phyloP scores from a whole-genome alignment of 352 stramenopile species.

The Phytophthora foliorum region DNA sequence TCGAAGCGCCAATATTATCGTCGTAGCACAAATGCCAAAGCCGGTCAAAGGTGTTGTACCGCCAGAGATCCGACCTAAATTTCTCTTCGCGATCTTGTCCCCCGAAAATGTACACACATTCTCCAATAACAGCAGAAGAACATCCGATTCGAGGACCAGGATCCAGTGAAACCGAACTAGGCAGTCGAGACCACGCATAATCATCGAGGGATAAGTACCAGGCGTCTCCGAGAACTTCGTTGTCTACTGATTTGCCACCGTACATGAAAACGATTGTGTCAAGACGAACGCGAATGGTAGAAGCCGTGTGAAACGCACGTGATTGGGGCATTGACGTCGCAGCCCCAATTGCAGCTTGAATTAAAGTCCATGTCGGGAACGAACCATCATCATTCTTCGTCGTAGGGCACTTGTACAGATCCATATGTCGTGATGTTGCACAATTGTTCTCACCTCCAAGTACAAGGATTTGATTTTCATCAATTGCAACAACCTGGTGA shows the following conservation, averaged over 20 bases:
- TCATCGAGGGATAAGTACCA: slow-evolving; percentile 89
- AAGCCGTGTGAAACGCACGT: slow-evolving; percentile 77
- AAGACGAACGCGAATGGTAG: slow-evolving; percentile 74
- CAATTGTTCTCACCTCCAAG: slow-evolving; percentile 81
- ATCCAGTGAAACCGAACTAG: slow-evolving; percentile 79
- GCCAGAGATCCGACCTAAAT: slow-evolving; percentile 81
- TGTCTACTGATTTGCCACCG: slow-evolving; percentile 77
- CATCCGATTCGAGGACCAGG: slow-evolving; percentile 79
- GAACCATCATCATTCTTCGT: slow-evolving; percentile 67
- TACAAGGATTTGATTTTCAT: slow-evolving; percentile 83
- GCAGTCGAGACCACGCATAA: slow-evolving; percentile 81
- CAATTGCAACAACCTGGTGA: slow-evolving; percentile 80
- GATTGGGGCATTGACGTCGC: slow-evolving; percentile 68
- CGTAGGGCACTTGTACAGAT: slow-evolving; percentile 85
- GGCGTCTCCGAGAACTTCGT: slow-evolving; percentile 77
- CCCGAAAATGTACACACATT: slow-evolving; percentile 88
- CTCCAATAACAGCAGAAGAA: slow-evolving; percentile 75
- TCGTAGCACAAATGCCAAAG: slow-evolving; percentile 89
- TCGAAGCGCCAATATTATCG: slow-evolving; percentile 67
- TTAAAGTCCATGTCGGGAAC: slow-evolving; percentile 76
- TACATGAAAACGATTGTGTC: slow-evolving; percentile 89
- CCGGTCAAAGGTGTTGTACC: slow-evolving; percentile 90
- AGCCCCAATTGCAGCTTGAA: slow-evolving; percentile 74
- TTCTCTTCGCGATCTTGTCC: slow-evolving; percentile 86
- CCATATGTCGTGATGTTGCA: slow-evolving; percentile 83